Base-by-base conservation (phyloP, 345 rosid genomes). In the Conringia planisiliqua region DNA sequence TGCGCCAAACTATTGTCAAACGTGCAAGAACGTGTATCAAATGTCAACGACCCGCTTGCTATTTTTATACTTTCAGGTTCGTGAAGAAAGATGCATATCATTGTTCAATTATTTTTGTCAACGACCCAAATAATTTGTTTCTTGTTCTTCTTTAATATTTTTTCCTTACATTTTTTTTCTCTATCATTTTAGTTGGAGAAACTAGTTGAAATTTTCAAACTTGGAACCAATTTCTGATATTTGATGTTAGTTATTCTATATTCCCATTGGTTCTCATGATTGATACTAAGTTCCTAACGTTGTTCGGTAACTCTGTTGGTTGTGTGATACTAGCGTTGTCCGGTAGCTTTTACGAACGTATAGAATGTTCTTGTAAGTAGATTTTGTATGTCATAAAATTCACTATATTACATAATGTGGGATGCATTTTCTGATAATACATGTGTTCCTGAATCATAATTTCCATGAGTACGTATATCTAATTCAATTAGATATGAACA, bases 71-170 rank as follows among this genome's bases (percentile, higher is more conserved):
- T 24, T 27, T 26, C 65, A 66, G 24, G 24, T 57, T 66, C 72
- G 72, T 66, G 78, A 57, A 66, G 71, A 33, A 36, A 46, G 2
- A 56, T 74, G 78, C 78, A 44, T 57, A 66, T 74, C 60, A 74
- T 74, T 74, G 72, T 35, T 56, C 58, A 74, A 74, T 74, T 46
- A 74, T 74, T 74, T 74, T 56, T 66, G 72, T 66, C 20, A 74
- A 56, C 59, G 57, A 11, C n/a, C 24, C 63, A 24, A 43, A 42
- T 33, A 29, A 32, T 54, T 38, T 13, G 40, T 36, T 62, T 51
- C 20, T 38, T 35, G 20, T 20, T 48, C 24, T 10, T 10, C 14
- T 51, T 9, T 12, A 11, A 1, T 3, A 18, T 46, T 20, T 7
- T 22, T 22, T 22, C 24, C 24, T 22, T 22, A 1, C 24, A 22